A percentile compares a stretch with the other conserved stretches of the same genome.
Evolutionary conservation across 1,139 yeast genomes (phyloP).

Genomic region (Suhomyces maxii): DNA sequence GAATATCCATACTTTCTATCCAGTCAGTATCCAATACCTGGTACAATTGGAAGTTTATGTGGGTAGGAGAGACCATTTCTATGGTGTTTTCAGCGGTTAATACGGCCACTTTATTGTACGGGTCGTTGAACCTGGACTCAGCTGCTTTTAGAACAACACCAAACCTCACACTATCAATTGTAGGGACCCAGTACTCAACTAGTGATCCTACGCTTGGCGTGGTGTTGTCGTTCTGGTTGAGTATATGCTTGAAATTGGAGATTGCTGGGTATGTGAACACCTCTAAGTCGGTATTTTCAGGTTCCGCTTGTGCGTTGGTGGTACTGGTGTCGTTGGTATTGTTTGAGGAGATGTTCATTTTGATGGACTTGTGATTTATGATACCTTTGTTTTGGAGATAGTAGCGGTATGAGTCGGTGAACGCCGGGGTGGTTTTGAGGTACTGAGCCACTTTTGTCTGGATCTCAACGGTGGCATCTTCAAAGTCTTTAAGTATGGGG

Average conservation of each 20-base stretch:
- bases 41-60: constrained; percentile 30
- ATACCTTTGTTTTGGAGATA: background rate
- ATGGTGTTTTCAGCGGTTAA: constrained; percentile 34
- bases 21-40: constrained; percentile 25
- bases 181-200: constrained; percentile 28
- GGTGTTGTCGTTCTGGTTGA: constrained; percentile 19
- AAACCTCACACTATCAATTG: constrained; percentile 13
- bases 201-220: constrained; percentile 36
- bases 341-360: background rate
- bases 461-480: constrained; percentile 2
- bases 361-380: background rate
- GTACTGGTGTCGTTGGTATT: background rate
- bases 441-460: constrained; percentile 3
- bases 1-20: constrained; percentile 19
- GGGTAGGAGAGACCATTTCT: constrained; percentile 24
- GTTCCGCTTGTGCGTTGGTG: background rate
- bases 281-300: background rate
- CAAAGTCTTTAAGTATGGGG: background rate
- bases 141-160: constrained; percentile 38
- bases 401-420: constrained; percentile 1
- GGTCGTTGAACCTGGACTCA: constrained; percentile 33
- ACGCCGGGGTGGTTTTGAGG: constrained; percentile 1
- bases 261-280: constrained; percentile 8
- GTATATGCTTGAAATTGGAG: constrained; percentile 18
- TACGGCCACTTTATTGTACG: constrained; percentile 32